Percentiles rank a stretch among this genome's conserved stretches.
Evolutionary conservation across 495 filamentous ascomycete species (phyloP).

Genomic region (Penicillium desertorum): DNA sequence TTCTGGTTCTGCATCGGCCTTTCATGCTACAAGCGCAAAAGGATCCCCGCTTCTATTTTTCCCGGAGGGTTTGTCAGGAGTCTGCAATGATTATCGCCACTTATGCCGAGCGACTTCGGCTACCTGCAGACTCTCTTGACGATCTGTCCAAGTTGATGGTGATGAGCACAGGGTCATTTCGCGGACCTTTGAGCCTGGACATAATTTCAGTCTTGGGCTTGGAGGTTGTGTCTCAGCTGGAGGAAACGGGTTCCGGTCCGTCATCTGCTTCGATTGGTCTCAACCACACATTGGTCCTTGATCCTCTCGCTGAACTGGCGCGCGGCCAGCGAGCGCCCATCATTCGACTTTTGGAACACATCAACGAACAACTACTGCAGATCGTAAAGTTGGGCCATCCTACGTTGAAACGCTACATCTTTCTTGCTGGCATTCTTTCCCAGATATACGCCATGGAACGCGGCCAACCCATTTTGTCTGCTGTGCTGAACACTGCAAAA

Average conservation of each 20-base stretch:
- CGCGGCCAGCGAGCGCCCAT: constrained; percentile 18
- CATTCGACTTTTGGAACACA: constrained; percentile 21
- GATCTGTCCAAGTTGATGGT: constrained; percentile 11
- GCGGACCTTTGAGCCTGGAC: constrained; percentile 16
- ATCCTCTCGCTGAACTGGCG: not conserved
- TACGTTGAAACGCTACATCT: constrained; percentile 25
- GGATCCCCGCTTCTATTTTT: constrained; percentile 5
- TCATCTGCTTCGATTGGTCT: not conserved
- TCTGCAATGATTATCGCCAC: constrained; percentile 8
- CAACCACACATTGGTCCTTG: constrained; percentile 1
- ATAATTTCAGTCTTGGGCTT: constrained; percentile 15
- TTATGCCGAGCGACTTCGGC: constrained; percentile 9
- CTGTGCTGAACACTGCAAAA: not conserved
- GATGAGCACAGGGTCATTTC: constrained; percentile 13
- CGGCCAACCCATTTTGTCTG: constrained; percentile 2
- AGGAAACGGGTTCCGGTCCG: constrained; percentile 11
- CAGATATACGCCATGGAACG: constrained; percentile 27
- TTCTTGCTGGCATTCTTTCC: constrained; percentile 19
- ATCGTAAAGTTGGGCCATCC: constrained; percentile 23
- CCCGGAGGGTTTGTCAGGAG: constrained; percentile 2
- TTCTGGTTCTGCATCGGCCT: constrained; percentile 3
- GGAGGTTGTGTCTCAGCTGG: constrained; percentile 15
- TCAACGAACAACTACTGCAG: constrained; percentile 23
- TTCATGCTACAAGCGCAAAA: constrained; percentile 5
- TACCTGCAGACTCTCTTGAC: constrained; percentile 9